Evolutionary conservation across 495 filamentous ascomycete species (phyloP), one percentile per base, ranked within the genome.

Genomic region (Entonaema liquescens): DNA sequence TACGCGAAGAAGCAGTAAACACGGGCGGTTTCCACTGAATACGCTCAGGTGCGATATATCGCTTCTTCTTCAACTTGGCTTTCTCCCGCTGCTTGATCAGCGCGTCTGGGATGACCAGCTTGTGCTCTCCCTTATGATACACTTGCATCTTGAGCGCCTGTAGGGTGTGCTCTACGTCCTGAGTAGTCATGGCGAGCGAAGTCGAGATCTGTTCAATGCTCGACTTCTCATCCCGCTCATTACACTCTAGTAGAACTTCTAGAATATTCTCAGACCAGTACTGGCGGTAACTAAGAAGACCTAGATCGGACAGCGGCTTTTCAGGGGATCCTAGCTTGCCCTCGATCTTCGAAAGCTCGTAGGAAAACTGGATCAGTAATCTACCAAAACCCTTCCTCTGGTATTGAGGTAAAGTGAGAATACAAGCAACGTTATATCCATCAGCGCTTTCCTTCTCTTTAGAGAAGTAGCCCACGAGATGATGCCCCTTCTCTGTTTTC

Each of bases 371-470:
- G 78, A 99, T 99, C 40, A 99, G 86, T 4, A 98, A 85, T 67
- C 92, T 90, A 44, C 95, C 96, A 74, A 93, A 98, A 0, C 95
- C 95, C 62, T 94, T 94, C 15, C 95, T 88, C 75, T 99, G 95
- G 72, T 95, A 97, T 74, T 98, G 96, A 0, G 95, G 95, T 0
- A 99, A 84, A 0, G 96, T 98, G 66, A 98, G 83, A 79, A 99
- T 99, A 85, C 95, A 99, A 15, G 95, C 96, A 19, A 99, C 89
- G 79, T 99, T 99, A 83, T 98, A 99, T 21, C 92, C 93, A 58
- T 98, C 95, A 1, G 93, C 93, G 33, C 90, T 93, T 77, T 98
- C 96, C 68, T 99, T 99, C 81, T 99, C 95, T 78, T 99, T 99
- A 71, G 91, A 95, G 79, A 99, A 99, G 77, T 97, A 99, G 60